Evolutionary conservation across 2,329 filamentous ascomycete species (phyloP), one percentile per base, ranked within the genome.

Genomic region (Alternaria sp.): DNA sequence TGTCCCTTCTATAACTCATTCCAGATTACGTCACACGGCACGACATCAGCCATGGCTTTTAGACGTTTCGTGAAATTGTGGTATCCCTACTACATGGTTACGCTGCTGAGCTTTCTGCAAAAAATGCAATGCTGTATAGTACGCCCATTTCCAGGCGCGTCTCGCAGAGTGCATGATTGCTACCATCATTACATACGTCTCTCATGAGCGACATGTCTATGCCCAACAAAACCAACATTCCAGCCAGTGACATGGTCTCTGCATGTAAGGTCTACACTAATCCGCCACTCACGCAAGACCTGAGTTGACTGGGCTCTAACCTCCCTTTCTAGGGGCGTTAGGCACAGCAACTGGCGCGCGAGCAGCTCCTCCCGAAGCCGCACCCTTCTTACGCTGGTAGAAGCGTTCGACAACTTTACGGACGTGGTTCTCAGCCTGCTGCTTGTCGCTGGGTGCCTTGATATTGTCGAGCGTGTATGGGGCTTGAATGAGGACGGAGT

Each of bases 381-480:
- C 64, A 12, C 62, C 66, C 60, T 72, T 78, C 63, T 84, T 84
- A 68, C 78, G 77, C 68, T 78, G 77, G 68, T 81, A 81, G 57
- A 72, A 77, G 56, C 79, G 80, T 62, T 84, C 82, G 27, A 85
- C 72, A 12, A 83, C 76, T 70, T 81, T 83, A 68, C 78, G 79
- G 53, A 84, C 79, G 34, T 80, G 78, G 12, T 71, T 73, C 25
- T 83, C 67, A 5, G 77, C 78, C 55, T 80, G 75, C 56, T 78
- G 76, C 67, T 83, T 82, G 43, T 79, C 79, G 57, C 78, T 71
- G 3, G 77, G 70, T 5, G 81, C 81, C 60, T 76, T 78, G 71
- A 87, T 86, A 69, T 86, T 85, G 45, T 87, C 85, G 22, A 84
- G 76, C 7, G 80, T 81, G 72, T 89, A 90, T 2, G 87, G 87